phyloP scores from a whole-genome alignment of 2,329 filamentous ascomycete species.

The Botryotinia convoluta region DNA sequence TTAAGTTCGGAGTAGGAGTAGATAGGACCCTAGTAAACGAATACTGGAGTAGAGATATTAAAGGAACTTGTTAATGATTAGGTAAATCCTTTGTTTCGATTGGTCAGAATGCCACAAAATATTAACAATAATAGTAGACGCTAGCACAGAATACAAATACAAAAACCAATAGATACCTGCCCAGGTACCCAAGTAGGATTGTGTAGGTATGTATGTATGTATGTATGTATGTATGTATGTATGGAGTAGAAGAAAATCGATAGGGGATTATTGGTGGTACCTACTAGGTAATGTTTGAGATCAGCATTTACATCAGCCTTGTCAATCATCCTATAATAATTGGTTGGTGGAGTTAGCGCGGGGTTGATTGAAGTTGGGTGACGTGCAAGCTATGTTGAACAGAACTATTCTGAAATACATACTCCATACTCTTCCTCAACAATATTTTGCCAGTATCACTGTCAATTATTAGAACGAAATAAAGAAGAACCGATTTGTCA shows the following conservation, averaged over 20 bases:
- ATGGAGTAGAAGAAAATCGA: not conserved
- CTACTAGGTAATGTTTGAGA: not conserved
- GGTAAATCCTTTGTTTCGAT: not conserved
- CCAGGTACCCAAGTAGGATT: not conserved
- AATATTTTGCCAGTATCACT: not conserved
- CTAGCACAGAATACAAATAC: not conserved
- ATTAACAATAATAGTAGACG: not conserved
- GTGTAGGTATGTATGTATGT: not conserved
- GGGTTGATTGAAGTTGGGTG: not conserved
- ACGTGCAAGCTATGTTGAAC: not conserved
- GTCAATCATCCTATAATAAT: not conserved
- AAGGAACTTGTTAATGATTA: not conserved
- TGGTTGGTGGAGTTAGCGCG: slow-evolving; percentile 8
- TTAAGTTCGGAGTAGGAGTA: not conserved
- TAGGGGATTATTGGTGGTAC: not conserved
- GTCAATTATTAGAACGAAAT: not conserved
- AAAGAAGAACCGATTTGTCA: not conserved
- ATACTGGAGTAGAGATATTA: not conserved
- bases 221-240: not conserved
- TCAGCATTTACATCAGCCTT: not conserved
- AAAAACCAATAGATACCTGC: not conserved
- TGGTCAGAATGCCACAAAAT: not conserved
- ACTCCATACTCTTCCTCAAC: not conserved
- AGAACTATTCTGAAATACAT: not conserved
- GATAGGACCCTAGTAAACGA: not conserved